Evolutionary conservation across 148 eudicot species (phyloP), one percentile per base, ranked within the genome.

Genomic region (Rhododendron williamsianum): DNA sequence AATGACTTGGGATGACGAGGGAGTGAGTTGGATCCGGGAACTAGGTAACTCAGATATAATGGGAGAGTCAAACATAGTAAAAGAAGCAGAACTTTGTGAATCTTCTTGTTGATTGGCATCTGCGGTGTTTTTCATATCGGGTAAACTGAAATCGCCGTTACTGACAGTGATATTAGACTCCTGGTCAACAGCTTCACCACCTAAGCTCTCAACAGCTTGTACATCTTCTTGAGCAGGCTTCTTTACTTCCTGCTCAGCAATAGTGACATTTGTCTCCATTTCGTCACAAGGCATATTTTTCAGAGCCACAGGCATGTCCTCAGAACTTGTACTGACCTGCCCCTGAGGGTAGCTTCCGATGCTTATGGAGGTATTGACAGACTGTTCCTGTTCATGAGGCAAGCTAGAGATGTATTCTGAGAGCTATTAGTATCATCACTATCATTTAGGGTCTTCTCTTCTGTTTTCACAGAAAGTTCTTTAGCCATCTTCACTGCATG

Each of bases 401-500:
- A 95, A 88, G 91, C 98, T 97, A 83, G 98, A 92, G 87, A 94
- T 72, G 98, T 92, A 87, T 95, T 97, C 76, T 93, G 96, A 82
- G 99, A 97, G 86, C 98, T 94, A 89, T 79, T 91, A 84, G 92
- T 88, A 89, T 97, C 99, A 86, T 97, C 98, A 87, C 45, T 91
- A 82, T 94, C 95, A 90, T 88, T 89, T 60, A 88, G 69, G 82
- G 84, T 91, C 89, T 92, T 94, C 84, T 97, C 98, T 91, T 97
- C 98, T 33, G 91, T 77, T 87, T 91, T 95, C 11, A 89, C 88
- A 67, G 94, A 88, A 83, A 97, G 94, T 78, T 91, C 95, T 86
- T 91, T 94, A 23, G 94, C 96, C 93, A 95, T 88, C 89, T 90
- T 95, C 90, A 97, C 94, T 19, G 99, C 98, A 89, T 88, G 89